Base-by-base conservation (phyloP, 371 early-diverging fungal species). In the Polyrhizophydium stewartii region DNA sequence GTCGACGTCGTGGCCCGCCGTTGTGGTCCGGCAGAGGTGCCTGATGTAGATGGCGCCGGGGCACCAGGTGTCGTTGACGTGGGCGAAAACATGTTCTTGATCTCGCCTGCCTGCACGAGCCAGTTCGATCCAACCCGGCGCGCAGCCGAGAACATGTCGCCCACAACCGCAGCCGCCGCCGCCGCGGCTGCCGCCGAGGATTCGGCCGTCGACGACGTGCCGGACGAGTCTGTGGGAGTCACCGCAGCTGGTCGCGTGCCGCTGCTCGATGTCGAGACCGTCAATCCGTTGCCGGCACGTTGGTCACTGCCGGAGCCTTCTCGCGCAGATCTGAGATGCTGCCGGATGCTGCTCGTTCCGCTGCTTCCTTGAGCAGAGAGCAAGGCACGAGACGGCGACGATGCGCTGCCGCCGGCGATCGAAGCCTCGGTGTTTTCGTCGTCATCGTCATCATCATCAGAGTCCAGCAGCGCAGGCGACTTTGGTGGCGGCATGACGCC, bases 361-460 rank as follows among this genome's bases (percentile, higher is more conserved):
- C 43, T 43, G n/a, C n/a, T n/a, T n/a, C n/a, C n/a, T n/a, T n/a
- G n/a, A n/a, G n/a, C n/a, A n/a, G n/a, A n/a, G n/a, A n/a, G n/a
- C n/a, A n/a, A n/a, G n/a, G n/a, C n/a, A n/a, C n/a, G n/a, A n/a
- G n/a, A n/a, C n/a, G n/a, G n/a, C n/a, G n/a, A n/a, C n/a, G n/a
- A n/a, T 43, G 43, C 43, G n/a, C 43, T 43, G 43, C 16, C 16
- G 17, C 16, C n/a, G 43, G 43, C 16, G 17, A 43, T 16, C 16
- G 43, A 43, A n/a, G 43, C 16, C 43, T 17, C 17, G n/a, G 43
- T 43, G 16, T 43, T 16, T n/a, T 43, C 17, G 7, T 47, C 56
- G 57, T 61, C 62, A 19, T 55, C 61, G 38, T 47, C 60, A 19
- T 62, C 61, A 21, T 24, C 17, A 24, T 66, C 66, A 19, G 52